Percentiles rank a stretch among this genome's conserved stretches.
These are phyloP conservation scores for Irpex lacteus DNA, from an alignment of 1,284 basidiomycete species.

Conservation along the genomic window DNA sequence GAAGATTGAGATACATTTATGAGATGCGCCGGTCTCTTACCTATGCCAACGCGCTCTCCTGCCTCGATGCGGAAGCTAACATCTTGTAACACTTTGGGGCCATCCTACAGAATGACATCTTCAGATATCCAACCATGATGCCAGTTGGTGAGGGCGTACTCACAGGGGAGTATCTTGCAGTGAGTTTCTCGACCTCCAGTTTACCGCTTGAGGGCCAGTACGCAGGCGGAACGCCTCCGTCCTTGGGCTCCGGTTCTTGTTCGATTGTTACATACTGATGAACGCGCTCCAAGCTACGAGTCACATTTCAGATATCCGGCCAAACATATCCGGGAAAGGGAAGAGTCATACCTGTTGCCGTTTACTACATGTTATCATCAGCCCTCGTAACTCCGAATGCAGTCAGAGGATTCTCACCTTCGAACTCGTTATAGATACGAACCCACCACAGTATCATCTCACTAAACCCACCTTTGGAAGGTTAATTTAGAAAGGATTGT, in stretches of 20 bases:
- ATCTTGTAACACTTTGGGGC: conserved; percentile 44
- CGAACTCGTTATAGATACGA: conserved; percentile 51
- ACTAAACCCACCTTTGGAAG: conserved; percentile 45
- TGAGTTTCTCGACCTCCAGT: conserved; percentile 6
- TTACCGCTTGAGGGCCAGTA: conserved; percentile 9
- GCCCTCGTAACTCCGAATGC: background rate
- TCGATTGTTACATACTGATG: conserved; percentile 9
- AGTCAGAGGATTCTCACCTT: conserved; percentile 31
- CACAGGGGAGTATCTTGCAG: conserved; percentile 9
- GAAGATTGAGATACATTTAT: background rate
- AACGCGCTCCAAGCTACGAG: conserved; percentile 6
- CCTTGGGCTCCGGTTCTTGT: conserved; percentile 8
- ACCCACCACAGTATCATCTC: conserved; percentile 53
- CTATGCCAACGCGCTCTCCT: conserved; percentile 52
- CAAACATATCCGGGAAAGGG: background rate
- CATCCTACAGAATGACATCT: conserved; percentile 21
- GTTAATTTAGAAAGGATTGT: background rate
- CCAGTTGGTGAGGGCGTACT: background rate
- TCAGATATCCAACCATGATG: background rate
- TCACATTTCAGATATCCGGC: background rate
- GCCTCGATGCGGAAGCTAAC: conserved; percentile 44
- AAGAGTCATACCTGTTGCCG: conserved; percentile 5
- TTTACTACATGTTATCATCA: background rate
- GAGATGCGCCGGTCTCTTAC: conserved; percentile 19
- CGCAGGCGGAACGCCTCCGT: conserved; percentile 5